Base-by-base conservation (phyloP, 83 land plant species). In the Isoetes engelmannii region DNA sequence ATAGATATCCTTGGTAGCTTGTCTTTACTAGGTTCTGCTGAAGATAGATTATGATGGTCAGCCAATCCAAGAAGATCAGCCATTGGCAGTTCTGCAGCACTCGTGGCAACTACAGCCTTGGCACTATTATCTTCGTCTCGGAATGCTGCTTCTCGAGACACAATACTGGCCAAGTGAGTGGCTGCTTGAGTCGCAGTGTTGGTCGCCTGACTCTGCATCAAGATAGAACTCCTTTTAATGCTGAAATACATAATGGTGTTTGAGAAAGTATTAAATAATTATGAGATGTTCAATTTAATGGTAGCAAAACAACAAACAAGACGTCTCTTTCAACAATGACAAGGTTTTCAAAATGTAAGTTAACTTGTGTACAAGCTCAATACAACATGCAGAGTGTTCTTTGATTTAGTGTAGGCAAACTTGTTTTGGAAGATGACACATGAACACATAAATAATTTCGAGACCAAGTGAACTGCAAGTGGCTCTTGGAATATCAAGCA, bases 1-100 rank as follows among this genome's bases (percentile, higher is more conserved):
- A 82, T 84, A 71, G 80, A 81, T 74, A 88, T 47, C 50, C 84
- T 88, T 45, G 79, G 72, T n/a, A 57, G n/a, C 7, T n/a, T 74
- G 57, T 81, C 84, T 71, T 82, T 86, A 8, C 9, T 20, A 72
- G 56, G 57, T 28, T 54, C 21, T 12, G 47, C 48, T 9, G 74
- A 4, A 19, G 42, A 8, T 20, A 28, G 41, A 68, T 69, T 67
- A 47, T 45, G 50, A 47, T 57, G 45, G 46, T 48, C 47, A 37
- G 50, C 60, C 75, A 59, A 55, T 48, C 78, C 78, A 21, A 75
- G 67, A 51, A 75, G 53, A 50, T 75, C 78, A 54, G 72, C 68
- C 74, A 75, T 63, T n/a, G 78, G 78, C 47, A 75, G 47, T 45
- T 75, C 75, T 12, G 65, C 75, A 8, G 78, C 78, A 55, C 73